Evolutionary conservation across 139 green algal species (phyloP), one percentile per base, ranked within the genome.

Genomic region (Asterochloris erici): DNA sequence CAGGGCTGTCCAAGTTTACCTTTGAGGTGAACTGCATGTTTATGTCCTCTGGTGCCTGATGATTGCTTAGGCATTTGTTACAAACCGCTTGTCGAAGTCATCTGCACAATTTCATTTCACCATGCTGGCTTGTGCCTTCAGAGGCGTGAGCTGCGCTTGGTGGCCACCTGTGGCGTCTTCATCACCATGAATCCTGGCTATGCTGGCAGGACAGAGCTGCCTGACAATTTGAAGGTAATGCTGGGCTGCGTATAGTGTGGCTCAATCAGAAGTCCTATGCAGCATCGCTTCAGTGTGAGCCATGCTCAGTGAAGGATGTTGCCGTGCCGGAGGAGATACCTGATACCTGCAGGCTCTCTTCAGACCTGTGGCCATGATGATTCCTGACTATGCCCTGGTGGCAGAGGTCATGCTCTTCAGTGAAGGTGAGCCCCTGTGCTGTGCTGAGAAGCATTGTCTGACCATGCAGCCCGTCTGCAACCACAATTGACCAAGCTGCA

Each of bases 171-270:
- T 85, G 93, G 92, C 12, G 91, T 97, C 19, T 96, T 96, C 87
- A 97, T 97, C 87, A 98, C 94, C 69, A 98, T 98, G 94, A 98
- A 98, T 84, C 94, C 94, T 21, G 94, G 94, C n/a, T 98, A 98
- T 86, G 93, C 93, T 9, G 93, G 93, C 10, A 85, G 93, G 64
- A 95, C 92, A 38, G 93, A 96, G 88, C 90, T 97, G 77, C 93
- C 93, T 28, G 93, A 96, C 81, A 96, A 96, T 86, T 84, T 97
- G 27, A 96, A 96, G 38, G 38, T 54, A 54, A 54, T 54, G 38
- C 38, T 54, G 38, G 38, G 38, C 6, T 54, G 38, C 38, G 38
- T 54, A 6, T 6, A 54, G 38, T 54, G 38, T 54, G 38, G 2
- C 4, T 54, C 38, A 54, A 6, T 54, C 38, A 54, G 38, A 54